Evolutionary conservation across 208 protist genomes (phyloP).

Genomic region (Acanthamoeba royreba): DNA sequence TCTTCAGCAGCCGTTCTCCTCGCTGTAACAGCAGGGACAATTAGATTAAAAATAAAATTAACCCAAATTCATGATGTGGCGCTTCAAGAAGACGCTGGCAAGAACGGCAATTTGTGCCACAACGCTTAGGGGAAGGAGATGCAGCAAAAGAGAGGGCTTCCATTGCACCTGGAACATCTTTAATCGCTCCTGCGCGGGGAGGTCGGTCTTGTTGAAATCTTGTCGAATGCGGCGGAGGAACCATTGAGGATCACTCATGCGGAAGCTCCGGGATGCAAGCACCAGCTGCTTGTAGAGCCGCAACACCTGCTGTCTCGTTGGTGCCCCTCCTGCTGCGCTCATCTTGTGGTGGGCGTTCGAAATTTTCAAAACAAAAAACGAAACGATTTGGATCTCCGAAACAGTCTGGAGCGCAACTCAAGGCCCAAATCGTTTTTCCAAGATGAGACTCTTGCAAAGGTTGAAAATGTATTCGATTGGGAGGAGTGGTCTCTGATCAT

Average conservation of each 20-base stretch:
- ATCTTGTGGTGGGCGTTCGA: background rate
- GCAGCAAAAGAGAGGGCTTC: background rate
- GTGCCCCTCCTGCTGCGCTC: background rate
- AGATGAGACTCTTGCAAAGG: no score
- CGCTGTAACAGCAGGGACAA: background rate
- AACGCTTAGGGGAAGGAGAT: background rate
- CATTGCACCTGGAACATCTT: constrained; percentile 5
- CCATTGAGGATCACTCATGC: background rate
- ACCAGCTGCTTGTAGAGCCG: background rate
- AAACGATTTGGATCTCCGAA: no score
- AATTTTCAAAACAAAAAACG: no score
- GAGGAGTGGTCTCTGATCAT: no score
- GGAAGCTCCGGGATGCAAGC: background rate
- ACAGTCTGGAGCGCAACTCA: no score
- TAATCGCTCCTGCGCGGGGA: background rate
- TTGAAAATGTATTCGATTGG: no score
- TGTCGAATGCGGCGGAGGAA: background rate
- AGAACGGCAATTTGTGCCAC: no score
- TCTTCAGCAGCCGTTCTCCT: background rate
- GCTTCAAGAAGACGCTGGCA: no score
- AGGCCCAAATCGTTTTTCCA: no score
- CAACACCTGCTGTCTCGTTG: background rate
- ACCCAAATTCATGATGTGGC: no score
- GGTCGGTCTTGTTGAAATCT: background rate
- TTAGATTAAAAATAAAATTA: background rate